Conservation (phyloP, 495 filamentous ascomycete species). For the Pseudomonodictys pantanalensis region DNA sequence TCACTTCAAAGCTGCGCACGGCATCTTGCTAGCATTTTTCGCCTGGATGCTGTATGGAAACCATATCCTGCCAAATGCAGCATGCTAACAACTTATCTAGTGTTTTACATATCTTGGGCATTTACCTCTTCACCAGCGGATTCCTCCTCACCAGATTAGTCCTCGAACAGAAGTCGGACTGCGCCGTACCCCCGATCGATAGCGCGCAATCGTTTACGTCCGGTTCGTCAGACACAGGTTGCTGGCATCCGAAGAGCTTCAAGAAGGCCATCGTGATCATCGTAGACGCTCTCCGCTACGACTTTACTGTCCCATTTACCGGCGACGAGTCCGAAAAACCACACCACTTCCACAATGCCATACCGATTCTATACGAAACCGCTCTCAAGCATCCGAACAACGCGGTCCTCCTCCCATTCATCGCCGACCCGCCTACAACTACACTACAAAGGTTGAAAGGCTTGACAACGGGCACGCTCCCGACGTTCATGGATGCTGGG, state of each 20-base stretch:
- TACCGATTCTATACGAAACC: slow-evolving; percentile 81
- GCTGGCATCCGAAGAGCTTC: slow-evolving; percentile 94
- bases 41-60: slow-evolving; percentile 48
- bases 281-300: slow-evolving; percentile 92
- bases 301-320: slow-evolving; percentile 84
- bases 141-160: slow-evolving; percentile 93
- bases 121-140: slow-evolving; percentile 93
- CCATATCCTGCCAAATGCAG: too few relatives aligned
- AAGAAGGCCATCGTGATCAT: slow-evolving; percentile 87
- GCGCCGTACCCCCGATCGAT: slow-evolving; percentile 65
- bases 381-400: slow-evolving; percentile 68
- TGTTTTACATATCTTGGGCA: slow-evolving; percentile 71
- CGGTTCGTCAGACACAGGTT: slow-evolving; percentile 62
- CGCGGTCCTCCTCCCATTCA: slow-evolving; percentile 90
- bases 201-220: slow-evolving; percentile 41
- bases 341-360: slow-evolving; percentile 79
- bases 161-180: slow-evolving; percentile 82
- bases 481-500: slow-evolving; percentile 89
- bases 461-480: slow-evolving; percentile 89
- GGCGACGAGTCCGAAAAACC: slow-evolving; percentile 51
- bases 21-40: slow-evolving; percentile 51
- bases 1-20: slow-evolving; percentile 55
- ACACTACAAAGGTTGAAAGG: slow-evolving; percentile 92
- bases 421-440: slow-evolving; percentile 92
- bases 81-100: slow-evolving; percentile 43